Percentiles rank a stretch among this genome's conserved stretches.
Conservation (phyloP, 208 protist genomes). For the Trypanosomatidae sp. region DNA sequence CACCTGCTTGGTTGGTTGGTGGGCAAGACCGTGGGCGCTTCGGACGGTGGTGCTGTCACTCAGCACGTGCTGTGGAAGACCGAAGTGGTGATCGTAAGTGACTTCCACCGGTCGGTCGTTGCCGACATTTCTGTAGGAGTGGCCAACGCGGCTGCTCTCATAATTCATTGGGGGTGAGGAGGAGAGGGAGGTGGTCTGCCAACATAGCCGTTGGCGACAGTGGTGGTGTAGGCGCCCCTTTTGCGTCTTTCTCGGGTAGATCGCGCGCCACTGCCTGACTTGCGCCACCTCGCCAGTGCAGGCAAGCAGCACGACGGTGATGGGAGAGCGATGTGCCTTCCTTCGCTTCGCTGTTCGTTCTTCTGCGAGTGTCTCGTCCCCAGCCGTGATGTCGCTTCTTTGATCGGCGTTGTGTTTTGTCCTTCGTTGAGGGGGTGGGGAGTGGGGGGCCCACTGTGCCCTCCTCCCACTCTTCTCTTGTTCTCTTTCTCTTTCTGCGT, state of each 20-base stretch:
- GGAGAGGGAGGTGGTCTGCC: background rate
- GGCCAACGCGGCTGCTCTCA: background rate
- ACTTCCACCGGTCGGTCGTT: constrained; percentile 7
- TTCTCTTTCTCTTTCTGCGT: background rate
- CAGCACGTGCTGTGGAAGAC: background rate
- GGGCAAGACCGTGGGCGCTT: background rate
- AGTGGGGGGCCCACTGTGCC: too few species aligned
- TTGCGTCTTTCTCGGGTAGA: too few species aligned
- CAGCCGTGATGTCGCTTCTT: too few species aligned
- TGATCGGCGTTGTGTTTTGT: too few species aligned
- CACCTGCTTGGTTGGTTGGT: background rate
- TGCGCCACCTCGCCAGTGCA: background rate
- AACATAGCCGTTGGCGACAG: background rate
- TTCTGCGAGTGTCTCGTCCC: background rate
- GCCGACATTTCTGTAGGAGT: background rate
- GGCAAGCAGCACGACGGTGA: background rate
- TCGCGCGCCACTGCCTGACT: too few species aligned
- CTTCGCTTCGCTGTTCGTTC: background rate
- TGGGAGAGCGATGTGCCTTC: background rate
- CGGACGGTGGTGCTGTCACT: background rate
- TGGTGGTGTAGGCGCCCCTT: too few species aligned
- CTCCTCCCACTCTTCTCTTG: too few species aligned
- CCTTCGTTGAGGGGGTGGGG: too few species aligned
- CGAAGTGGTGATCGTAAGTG: constrained; percentile 15
- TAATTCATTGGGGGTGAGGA: background rate